phyloP scores from a whole-genome alignment of 345 rosid species.

The Theobroma cacao region DNA sequence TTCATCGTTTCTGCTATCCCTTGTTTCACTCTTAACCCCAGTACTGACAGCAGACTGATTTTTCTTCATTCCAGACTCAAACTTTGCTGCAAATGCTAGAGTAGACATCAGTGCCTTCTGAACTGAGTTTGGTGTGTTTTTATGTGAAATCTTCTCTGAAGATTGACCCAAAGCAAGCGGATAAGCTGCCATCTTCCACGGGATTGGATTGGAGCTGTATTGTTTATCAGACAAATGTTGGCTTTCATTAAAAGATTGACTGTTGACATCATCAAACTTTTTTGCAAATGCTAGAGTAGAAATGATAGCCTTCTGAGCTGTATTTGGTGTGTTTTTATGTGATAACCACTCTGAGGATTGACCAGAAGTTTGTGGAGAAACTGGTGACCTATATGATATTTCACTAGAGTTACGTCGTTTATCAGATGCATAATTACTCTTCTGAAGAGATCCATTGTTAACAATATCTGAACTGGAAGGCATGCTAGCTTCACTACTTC shows the following conservation, averaged over 20 bases:
- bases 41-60: constrained; percentile 23
- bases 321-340: constrained; percentile 31
- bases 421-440: constrained; percentile 15
- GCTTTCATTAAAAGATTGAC: not conserved
- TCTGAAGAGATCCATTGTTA: constrained; percentile 22
- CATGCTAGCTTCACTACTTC: constrained; percentile 10
- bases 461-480: constrained; percentile 14
- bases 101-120: constrained; percentile 50
- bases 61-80: constrained; percentile 43
- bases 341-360: constrained; percentile 28
- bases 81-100: constrained; percentile 54
- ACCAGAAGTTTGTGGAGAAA: constrained; percentile 23
- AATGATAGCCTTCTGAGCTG: constrained; percentile 46
- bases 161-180: constrained; percentile 27
- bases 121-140: constrained; percentile 32
- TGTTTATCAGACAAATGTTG: constrained; percentile 7
- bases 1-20: constrained; percentile 8
- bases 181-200: constrained; percentile 20
- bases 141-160: constrained; percentile 20
- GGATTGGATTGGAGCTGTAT: constrained; percentile 3
- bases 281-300: constrained; percentile 64
- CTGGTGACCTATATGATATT: constrained; percentile 16
- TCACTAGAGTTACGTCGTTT: constrained; percentile 18
- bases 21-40: constrained; percentile 16
- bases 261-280: constrained; percentile 43